Percentiles rank a stretch among this genome's conserved stretches.
Conservation (phyloP, 441 rosid species). For the Metrosideros polymorpha region DNA sequence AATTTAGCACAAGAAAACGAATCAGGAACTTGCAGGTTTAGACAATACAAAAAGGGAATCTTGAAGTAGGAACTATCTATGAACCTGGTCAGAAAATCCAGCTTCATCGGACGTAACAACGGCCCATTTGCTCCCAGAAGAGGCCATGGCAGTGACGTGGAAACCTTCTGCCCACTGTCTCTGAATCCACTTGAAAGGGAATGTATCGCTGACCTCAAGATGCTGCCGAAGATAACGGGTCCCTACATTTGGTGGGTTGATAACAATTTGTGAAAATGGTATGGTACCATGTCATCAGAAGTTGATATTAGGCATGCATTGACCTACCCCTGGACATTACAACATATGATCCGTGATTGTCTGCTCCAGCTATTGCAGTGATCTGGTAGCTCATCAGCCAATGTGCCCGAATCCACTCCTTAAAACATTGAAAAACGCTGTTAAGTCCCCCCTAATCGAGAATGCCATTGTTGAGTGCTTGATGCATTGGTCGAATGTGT, state of each 20-base stretch:
- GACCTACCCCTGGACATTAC: slow-evolving; percentile 8
- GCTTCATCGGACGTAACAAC: slow-evolving; percentile 1
- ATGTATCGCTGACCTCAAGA: slow-evolving; percentile 4
- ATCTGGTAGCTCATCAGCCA: slow-evolving; percentile 4
- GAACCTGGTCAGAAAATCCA: slow-evolving; percentile 1
- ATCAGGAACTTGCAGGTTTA: not conserved
- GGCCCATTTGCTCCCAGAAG: slow-evolving; percentile 6
- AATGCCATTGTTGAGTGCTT: not conserved
- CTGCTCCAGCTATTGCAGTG: slow-evolving; percentile 3
- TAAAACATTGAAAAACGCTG: not conserved
- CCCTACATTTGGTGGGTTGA: not conserved
- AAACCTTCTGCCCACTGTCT: slow-evolving; percentile 5
- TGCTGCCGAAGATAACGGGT: slow-evolving; percentile 4
- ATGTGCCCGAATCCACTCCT: slow-evolving; percentile 3
- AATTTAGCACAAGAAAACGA: not conserved
- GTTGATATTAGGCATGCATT: not conserved
- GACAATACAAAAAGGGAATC: not conserved
- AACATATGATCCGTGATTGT: not conserved
- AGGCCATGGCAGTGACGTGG: slow-evolving; percentile 3
- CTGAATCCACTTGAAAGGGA: slow-evolving; percentile 7
- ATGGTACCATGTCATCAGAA: not conserved
- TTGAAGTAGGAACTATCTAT: not conserved
- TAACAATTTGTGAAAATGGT: not conserved
- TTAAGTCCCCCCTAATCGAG: not conserved
- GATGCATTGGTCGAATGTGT: slow-evolving; percentile 1